Evolutionary conservation across 2,329 filamentous ascomycete species (phyloP).

Genomic region (Arthrobotrys sinensis): DNA sequence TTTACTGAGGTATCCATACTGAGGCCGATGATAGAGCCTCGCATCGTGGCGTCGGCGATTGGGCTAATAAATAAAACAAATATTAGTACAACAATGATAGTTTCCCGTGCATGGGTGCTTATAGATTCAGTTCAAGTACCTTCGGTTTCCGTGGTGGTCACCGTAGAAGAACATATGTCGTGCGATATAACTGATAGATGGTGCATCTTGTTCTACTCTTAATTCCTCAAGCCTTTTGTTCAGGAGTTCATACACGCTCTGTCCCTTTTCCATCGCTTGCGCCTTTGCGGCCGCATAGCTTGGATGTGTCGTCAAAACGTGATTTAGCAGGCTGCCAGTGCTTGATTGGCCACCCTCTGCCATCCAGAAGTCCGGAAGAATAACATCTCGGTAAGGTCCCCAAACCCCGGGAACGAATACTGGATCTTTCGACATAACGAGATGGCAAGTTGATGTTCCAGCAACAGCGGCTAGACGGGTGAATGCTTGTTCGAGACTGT

Average conservation of each 20-base stretch:
- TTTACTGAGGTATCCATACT: slow-evolving; percentile 89
- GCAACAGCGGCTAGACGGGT: slow-evolving; percentile 93
- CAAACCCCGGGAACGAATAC: slow-evolving; percentile 96
- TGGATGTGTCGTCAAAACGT: slow-evolving; percentile 94
- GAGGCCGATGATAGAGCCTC: slow-evolving; percentile 87
- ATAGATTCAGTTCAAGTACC: slow-evolving; percentile 66
- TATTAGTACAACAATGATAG: neutral
- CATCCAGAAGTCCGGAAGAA: slow-evolving; percentile 94
- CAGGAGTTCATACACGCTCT: slow-evolving; percentile 94
- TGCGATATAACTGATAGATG: slow-evolving; percentile 85
- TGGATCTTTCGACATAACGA: slow-evolving; percentile 93
- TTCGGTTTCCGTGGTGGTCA: slow-evolving; percentile 96
- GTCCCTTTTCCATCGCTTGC: slow-evolving; percentile 83
- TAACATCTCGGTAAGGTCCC: slow-evolving; percentile 95
- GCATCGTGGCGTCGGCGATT: slow-evolving; percentile 93
- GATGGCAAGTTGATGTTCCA: slow-evolving; percentile 95
- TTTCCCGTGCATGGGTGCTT: neutral
- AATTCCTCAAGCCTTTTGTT: slow-evolving; percentile 88
- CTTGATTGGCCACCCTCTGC: slow-evolving; percentile 97
- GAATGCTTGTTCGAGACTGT: slow-evolving; percentile 93
- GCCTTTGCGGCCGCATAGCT: slow-evolving; percentile 86
- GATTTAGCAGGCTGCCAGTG: slow-evolving; percentile 92
- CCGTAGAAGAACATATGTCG: slow-evolving; percentile 99
- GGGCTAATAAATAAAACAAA: slow-evolving; percentile 69
- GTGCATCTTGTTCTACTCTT: slow-evolving; percentile 78